Evolutionary conservation across 2,329 filamentous ascomycete species (phyloP), one percentile per base, ranked within the genome.

Genomic region (Fusarium siculi): DNA sequence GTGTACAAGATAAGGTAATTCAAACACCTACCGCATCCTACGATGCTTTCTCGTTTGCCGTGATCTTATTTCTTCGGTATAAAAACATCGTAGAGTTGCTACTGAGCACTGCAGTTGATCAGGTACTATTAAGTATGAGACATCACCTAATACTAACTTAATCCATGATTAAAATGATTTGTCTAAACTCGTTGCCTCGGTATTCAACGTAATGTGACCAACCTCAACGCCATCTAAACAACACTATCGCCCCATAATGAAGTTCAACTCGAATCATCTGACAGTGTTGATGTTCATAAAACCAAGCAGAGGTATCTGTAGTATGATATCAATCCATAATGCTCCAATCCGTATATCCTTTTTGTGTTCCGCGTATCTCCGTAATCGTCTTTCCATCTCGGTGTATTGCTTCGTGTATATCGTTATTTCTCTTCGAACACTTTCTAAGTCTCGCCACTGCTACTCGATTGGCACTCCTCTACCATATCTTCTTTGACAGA

Each of bases 41-140:
- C 11, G 23, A 12, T 23, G 5, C 10, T 21, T 10, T 78, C 86
- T 69, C 86, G 57, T 77, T 83, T 86, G 2, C 83, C 11, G 8
- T 18, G 32, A 19, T 75, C 68, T 32, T 34, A 28, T 9, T 9
- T 32, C 16, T 34, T 32, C 8, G 8, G 9, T 47, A 14, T 9
- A 25, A 44, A 25, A 25, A 25, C 18, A 7, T 9, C 19, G 10
- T 9, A 32, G 11, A 21, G 19, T n/a, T 25, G 6, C 16, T 9
- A n/a, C 23, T 10, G 21, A 34, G 18, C 40, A 56, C 15, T 28
- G 18, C n/a, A 25, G 19, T 34, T 32, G 21, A 11, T 23, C 9
- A 28, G 19, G 23, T 28, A 8, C 4, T 36, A 23, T 6, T 10
- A 44, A 53, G 23, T 16, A 9, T 25, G 12, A n/a, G 18, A 40